Base-by-base conservation (phyloP, 768 basidiomycete genomes). In the Boletus vinaceobasis region DNA sequence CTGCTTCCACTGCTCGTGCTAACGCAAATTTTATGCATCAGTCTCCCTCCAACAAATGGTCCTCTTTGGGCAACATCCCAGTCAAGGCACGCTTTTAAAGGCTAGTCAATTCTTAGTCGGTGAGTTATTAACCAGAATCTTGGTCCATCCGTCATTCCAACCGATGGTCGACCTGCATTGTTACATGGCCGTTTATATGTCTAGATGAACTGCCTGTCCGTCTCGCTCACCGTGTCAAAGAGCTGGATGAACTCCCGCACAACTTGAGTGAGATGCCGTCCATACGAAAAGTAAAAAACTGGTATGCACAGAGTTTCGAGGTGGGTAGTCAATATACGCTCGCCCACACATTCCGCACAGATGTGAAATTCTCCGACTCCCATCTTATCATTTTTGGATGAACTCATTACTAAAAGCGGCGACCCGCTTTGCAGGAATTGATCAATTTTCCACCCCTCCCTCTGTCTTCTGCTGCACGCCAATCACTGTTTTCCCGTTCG, bases 261-360 rank as follows among this genome's bases (percentile, higher is more conserved):
- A 88, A 91, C 52, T 79, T 99, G 48, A 87, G 86, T 63, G 82
- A 82, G 43, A 97, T 97, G 96, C 85, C 88, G 0, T 90, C 88
- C 37, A 98, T 99, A 60, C 83, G 85, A 54, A 94, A 90, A 68
- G 91, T 99, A 56, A 95, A 94, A 76, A 88, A 96, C 65, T 99
- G 97, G 97, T 99, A 99, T 71, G 96, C 96, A 1, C 93, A 98
- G 76, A 93, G 90, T 15, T 98, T 99, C 71, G 91, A 98, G 82
- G 96, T 95, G 50, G 48, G 85, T 60, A 32, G 31, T 39, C 17
- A n/a, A 19, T 11, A 40, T 14, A 14, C 14, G 0, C 11, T 19
- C 31, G 4, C 10, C 1, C 36, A 45, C 31, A 6, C 9, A 26
- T 14, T n/a, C 17, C 33, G 15, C 33, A 17, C 21, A 15, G 36